These are phyloP conservation scores for Populus tomentosa DNA, from an alignment of 441 rosid species.

Conservation along the genomic window DNA sequence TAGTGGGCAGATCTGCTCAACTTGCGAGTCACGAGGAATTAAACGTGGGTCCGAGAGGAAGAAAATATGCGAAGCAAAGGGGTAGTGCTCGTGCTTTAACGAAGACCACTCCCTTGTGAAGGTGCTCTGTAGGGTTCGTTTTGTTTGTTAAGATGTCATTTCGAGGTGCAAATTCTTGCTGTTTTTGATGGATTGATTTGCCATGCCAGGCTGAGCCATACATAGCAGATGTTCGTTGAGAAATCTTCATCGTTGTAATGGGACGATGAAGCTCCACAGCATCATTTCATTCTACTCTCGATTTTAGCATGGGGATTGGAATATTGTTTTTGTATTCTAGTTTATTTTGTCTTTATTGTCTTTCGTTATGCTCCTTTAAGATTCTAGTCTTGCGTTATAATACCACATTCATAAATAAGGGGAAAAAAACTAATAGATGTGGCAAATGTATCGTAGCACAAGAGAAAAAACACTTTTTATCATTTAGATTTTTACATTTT, in stretches of 20 bases:
- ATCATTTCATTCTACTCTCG: neutral
- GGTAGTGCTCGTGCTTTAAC: neutral
- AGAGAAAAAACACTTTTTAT: too few species aligned
- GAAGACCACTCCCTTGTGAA: neutral
- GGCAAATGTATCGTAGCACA: too few species aligned
- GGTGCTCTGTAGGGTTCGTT: neutral
- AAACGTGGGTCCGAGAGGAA: conserved; percentile 3
- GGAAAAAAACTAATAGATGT: too few species aligned
- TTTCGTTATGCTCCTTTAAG: too few species aligned
- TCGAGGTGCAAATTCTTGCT: neutral
- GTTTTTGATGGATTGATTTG: neutral
- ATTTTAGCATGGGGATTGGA: too few species aligned
- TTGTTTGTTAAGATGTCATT: neutral
- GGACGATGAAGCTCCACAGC: neutral
- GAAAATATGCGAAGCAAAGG: conserved; percentile 19
- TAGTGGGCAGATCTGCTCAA: neutral
- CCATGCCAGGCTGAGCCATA: too few species aligned
- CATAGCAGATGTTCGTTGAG: neutral
- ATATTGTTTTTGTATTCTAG: too few species aligned
- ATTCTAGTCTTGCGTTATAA: too few species aligned
- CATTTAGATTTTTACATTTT: too few species aligned
- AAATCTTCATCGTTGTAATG: neutral
- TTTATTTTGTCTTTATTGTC: too few species aligned
- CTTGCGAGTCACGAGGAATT: neutral
- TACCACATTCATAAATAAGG: too few species aligned